These are phyloP conservation scores for Verticillium zaregamsianum DNA, from an alignment of 2,329 filamentous ascomycete genomes.

Conservation along the genomic window DNA sequence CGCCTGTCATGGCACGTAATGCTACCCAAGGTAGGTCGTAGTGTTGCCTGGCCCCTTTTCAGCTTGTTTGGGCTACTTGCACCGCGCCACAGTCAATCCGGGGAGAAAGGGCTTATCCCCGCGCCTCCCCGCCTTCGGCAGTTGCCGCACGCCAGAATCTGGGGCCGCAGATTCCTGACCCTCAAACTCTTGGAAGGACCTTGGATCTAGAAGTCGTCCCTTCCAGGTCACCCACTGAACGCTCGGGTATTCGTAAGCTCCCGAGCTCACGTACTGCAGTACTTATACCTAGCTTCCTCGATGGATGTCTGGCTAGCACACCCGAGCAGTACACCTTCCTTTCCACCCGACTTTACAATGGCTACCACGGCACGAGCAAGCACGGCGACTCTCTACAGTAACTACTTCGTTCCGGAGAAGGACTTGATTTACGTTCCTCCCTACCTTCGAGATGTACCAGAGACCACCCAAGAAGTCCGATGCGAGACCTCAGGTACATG, in stretches of 20 bases:
- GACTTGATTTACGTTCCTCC: constrained; percentile 11
- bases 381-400: constrained; percentile 4
- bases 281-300: neutral
- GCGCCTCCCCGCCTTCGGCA: constrained; percentile 1
- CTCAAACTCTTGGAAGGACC: neutral
- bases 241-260: neutral
- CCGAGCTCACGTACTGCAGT: neutral
- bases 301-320: neutral
- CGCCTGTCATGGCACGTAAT: too few species aligned
- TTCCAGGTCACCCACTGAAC: neutral
- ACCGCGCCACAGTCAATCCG: constrained; percentile 3
- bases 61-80: too few species aligned
- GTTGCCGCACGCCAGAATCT: neutral
- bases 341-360: neutral
- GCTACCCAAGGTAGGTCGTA: too few species aligned
- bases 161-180: neutral
- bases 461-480: constrained; percentile 7
- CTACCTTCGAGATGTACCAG: constrained; percentile 12
- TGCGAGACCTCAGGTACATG: constrained; percentile 7
- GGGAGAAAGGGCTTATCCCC: constrained; percentile 7
- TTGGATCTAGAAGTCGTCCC: neutral
- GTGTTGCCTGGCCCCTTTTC: too few species aligned
- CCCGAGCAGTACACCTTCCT: neutral
- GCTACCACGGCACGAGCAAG: neutral
- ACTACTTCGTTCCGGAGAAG: constrained; percentile 9